A percentile compares a stretch with the other conserved stretches of the same genome.
Conservation (phyloP, 305 asterid species). For the Fraxinus platypoda region DNA sequence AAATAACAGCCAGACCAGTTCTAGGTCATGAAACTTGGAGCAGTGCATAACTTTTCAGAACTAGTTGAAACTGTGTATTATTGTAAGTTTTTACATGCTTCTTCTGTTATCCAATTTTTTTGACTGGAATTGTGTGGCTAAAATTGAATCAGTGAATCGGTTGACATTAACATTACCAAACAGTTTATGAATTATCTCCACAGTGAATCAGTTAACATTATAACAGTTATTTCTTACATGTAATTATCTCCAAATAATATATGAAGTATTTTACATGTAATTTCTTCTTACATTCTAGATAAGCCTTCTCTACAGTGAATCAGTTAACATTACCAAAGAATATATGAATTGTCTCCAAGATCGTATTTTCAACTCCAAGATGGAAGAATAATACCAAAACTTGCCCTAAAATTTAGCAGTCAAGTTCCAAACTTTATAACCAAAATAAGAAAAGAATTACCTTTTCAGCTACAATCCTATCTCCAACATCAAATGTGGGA, state of each 20-base stretch:
- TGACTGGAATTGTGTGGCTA: not conserved
- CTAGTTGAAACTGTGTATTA: not conserved
- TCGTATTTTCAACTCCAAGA: not conserved
- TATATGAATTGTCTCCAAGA: not conserved
- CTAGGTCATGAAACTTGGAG: not conserved
- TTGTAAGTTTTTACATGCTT: not conserved
- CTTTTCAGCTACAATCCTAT: constrained; percentile 95
- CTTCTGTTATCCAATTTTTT: not conserved
- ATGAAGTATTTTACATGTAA: not conserved
- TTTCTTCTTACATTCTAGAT: not conserved
- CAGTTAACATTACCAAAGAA: not conserved
- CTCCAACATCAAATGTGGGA: constrained; percentile 98
- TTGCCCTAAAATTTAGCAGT: not conserved
- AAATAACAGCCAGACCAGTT: not conserved
- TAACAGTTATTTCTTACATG: not conserved
- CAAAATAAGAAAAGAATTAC: constrained; percentile 29
- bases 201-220: not conserved
- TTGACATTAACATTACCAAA: not conserved
- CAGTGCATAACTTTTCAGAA: not conserved
- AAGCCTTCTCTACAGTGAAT: not conserved
- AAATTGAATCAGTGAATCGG: not conserved
- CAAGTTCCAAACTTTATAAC: not conserved
- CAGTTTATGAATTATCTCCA: not conserved
- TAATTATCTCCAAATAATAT: not conserved
- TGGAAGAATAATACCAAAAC: not conserved